These are phyloP conservation scores for Ceratocystis cacaofunesta DNA, from an alignment of 2,329 filamentous ascomycete species.

Conservation along the genomic window DNA sequence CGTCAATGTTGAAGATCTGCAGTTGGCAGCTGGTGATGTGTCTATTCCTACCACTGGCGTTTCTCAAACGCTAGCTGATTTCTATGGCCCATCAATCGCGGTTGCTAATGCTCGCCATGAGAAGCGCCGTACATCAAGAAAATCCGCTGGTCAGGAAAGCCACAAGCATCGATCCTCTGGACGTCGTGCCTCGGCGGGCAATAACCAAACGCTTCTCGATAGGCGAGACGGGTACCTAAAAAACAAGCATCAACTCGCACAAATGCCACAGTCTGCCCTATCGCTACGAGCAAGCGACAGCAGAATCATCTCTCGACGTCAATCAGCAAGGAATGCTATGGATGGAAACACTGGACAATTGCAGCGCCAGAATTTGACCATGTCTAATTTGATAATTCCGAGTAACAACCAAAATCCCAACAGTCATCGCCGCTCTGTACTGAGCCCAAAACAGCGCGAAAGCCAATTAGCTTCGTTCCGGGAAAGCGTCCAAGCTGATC, in stretches of 20 bases:
- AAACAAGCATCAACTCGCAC: constrained; percentile 29
- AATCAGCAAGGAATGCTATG: background rate
- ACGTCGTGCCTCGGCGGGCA: background rate
- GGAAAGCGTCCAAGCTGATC: constrained; percentile 46
- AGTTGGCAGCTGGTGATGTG: constrained; percentile 44
- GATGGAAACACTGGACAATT: constrained; percentile 36
- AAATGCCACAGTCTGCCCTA: constrained; percentile 22
- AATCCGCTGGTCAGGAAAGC: background rate
- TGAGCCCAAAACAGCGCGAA: constrained; percentile 34
- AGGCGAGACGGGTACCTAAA: constrained; percentile 41
- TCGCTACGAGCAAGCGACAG: constrained; percentile 1
- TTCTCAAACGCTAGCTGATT: constrained; percentile 18
- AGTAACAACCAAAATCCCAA: constrained; percentile 36
- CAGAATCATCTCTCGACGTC: background rate
- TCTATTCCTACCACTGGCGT: constrained; percentile 14
- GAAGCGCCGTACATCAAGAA: background rate
- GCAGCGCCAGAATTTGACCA: constrained; percentile 40
- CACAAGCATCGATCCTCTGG: background rate
- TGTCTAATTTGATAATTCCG: constrained; percentile 24
- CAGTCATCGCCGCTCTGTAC: constrained; percentile 35
- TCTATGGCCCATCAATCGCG: constrained; percentile 5
- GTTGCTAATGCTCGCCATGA: background rate
- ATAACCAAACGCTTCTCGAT: constrained; percentile 36
- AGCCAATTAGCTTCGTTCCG: constrained; percentile 53
- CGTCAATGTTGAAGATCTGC: constrained; percentile 47